Conservation (phyloP, 176 grass and related monocot genomes). For the Lolium rigidum region DNA sequence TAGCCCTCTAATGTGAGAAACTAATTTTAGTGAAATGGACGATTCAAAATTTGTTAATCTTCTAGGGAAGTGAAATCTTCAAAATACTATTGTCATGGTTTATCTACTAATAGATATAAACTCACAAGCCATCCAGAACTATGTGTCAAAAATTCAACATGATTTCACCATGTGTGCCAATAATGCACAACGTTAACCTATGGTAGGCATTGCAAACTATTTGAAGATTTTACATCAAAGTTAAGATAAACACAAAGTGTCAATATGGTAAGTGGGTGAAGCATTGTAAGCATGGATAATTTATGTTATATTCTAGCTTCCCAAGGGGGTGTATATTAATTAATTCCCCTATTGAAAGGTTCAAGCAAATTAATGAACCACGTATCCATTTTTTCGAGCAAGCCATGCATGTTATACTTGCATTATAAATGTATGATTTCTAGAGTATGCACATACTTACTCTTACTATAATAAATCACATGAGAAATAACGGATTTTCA, state of each 20-base stretch:
- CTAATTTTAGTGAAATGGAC: neutral
- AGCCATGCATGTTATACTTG: neutral
- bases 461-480: neutral
- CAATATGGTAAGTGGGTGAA: neutral
- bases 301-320: neutral
- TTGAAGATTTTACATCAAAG: neutral
- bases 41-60: neutral
- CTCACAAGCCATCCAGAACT: neutral
- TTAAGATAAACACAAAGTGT: neutral
- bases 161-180: neutral
- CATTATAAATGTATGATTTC: neutral
- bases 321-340: too few species aligned
- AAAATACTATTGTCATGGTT: neutral
- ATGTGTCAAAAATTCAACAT: neutral
- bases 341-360: neutral
- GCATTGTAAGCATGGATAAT: neutral
- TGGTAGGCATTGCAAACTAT: neutral
- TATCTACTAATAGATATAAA: neutral
- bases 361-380: neutral
- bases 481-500: neutral
- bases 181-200: neutral
- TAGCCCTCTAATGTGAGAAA: neutral
- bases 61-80: neutral
- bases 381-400: neutral
- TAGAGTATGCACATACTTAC: neutral